Evolutionary conservation across 176 grass and related monocot genomes (phyloP).

Genomic region (Hsuehochloa calcarea): DNA sequence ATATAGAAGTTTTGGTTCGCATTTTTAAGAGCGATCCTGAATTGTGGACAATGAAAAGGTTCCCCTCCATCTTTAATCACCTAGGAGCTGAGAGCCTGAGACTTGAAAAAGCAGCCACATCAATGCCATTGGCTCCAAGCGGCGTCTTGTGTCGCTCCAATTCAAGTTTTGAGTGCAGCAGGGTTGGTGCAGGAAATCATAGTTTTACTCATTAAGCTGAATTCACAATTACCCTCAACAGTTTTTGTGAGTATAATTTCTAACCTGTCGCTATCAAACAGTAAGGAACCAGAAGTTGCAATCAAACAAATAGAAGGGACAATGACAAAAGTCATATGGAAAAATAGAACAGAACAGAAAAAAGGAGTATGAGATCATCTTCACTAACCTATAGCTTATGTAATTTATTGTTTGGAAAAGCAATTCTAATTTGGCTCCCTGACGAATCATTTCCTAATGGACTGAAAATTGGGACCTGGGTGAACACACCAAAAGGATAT

Average conservation of each 20-base stretch:
- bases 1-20: neutral
- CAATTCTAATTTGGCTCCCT: neutral
- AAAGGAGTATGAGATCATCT: neutral
- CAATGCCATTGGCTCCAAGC: neutral
- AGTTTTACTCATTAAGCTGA: neutral
- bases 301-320: neutral
- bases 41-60: neutral
- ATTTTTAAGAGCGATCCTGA: neutral
- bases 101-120: neutral
- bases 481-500: neutral
- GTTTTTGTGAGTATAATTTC: neutral
- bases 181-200: neutral
- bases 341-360: neutral
- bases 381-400: neutral
- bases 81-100: neutral
- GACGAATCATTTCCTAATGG: neutral
- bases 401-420: neutral
- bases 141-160: neutral
- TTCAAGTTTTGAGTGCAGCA: neutral
- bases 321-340: neutral
- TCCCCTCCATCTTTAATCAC: neutral
- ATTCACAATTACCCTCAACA: neutral
- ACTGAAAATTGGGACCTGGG: neutral
- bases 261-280: neutral
- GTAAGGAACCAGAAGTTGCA: neutral